Conservation (phyloP, 345 rosid species). For the Combretum micranthum region DNA sequence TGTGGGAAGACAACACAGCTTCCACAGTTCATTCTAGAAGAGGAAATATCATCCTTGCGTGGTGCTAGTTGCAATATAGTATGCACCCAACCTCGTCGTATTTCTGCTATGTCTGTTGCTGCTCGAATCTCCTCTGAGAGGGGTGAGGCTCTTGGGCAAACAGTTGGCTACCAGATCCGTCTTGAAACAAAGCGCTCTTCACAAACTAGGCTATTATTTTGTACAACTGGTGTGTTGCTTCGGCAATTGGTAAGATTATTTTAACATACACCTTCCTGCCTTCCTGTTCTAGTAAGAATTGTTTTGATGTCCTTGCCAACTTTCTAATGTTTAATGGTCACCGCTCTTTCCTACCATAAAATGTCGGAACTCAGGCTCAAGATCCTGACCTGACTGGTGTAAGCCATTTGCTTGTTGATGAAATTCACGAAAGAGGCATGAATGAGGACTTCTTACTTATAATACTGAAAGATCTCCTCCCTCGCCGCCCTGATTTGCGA, state of each 20-base stretch:
- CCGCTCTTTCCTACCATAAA: constrained; percentile 6
- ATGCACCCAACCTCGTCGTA: constrained; percentile 95
- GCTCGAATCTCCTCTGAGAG: constrained; percentile 90
- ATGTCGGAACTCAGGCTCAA: constrained; percentile 54
- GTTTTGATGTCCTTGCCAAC: not conserved
- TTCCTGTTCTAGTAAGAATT: constrained; percentile 1
- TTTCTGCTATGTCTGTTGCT: constrained; percentile 94
- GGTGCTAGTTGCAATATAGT: constrained; percentile 86
- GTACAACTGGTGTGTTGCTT: constrained; percentile 95
- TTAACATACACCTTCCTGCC: not conserved
- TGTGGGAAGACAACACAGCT: constrained; percentile 99
- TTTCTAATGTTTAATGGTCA: constrained; percentile 3
- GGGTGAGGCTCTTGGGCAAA: constrained; percentile 82
- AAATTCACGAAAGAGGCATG: constrained; percentile 98
- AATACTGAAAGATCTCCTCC: constrained; percentile 86
- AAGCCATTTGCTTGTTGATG: constrained; percentile 95
- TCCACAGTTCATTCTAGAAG: constrained; percentile 88
- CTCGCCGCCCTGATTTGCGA: constrained; percentile 79
- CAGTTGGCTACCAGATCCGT: constrained; percentile 95
- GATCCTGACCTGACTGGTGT: constrained; percentile 72
- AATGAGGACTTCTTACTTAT: constrained; percentile 89
- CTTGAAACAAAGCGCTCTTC: constrained; percentile 73
- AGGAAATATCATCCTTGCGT: constrained; percentile 63
- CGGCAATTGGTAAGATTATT: constrained; percentile 60
- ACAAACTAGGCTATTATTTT: constrained; percentile 77